A percentile compares a stretch with the other conserved stretches of the same genome.
These are phyloP conservation scores for Mycena filopes DNA, from an alignment of 768 basidiomycete genomes.

Conservation along the genomic window DNA sequence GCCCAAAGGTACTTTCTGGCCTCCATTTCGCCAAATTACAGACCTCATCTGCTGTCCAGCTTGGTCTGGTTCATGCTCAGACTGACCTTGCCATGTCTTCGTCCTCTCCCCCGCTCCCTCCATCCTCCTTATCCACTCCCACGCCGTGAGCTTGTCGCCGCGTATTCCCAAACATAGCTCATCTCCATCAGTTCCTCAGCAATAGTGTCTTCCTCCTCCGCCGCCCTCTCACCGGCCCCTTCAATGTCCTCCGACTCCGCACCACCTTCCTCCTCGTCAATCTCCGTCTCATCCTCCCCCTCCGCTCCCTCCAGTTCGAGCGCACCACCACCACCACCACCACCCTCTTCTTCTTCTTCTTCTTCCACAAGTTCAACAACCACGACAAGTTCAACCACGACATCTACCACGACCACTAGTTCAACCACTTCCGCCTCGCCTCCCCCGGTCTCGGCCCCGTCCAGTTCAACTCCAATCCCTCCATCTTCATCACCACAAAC, in stretches of 20 bases:
- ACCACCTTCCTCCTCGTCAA: conserved; percentile 1
- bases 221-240: conserved; percentile 32
- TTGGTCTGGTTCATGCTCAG: not conserved
- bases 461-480: not conserved
- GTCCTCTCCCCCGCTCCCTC: not conserved
- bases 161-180: not conserved
- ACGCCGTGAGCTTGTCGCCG: conserved; percentile 22
- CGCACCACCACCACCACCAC: conserved; percentile 15
- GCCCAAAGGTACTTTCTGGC: conserved; percentile 12
- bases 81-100: conserved; percentile 20
- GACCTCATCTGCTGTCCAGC: not conserved
- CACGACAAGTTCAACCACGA: conserved; percentile 29
- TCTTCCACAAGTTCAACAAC: conserved; percentile 34
- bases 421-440: not conserved
- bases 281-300: not conserved
- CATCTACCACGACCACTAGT: conserved; percentile 32
- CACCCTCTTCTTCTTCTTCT: conserved; percentile 36
- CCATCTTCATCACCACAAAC: not conserved
- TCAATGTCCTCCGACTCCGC: conserved; percentile 25
- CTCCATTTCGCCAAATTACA: not conserved
- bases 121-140: conserved; percentile 2
- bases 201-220: conserved; percentile 30
- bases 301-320: not conserved
- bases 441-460: not conserved
- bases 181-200: conserved; percentile 22